Percentiles rank a stretch among this genome's conserved stretches.
Evolutionary conservation across 805 yeast genomes (phyloP).

Genomic region (Millerozyma miso): DNA sequence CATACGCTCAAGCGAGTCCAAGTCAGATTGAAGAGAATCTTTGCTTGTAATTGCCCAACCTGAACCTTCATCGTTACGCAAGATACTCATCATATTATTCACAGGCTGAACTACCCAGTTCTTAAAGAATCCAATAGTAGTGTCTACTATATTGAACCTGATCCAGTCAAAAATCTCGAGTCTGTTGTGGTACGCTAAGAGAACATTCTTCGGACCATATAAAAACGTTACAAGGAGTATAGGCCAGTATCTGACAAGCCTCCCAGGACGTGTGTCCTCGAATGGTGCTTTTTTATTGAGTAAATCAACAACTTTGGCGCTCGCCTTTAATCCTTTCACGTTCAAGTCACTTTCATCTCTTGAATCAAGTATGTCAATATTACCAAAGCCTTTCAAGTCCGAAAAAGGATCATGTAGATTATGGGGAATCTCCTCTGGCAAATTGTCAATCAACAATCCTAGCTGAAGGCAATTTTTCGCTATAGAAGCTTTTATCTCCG

Average conservation of each 20-base stretch:
- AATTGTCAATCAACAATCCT: slow-evolving; percentile 2
- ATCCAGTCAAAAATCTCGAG: slow-evolving; percentile 54
- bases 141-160: slow-evolving; percentile 55
- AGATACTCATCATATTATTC: slow-evolving; percentile 65
- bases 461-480: slow-evolving; percentile 2
- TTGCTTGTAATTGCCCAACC: slow-evolving; percentile 75
- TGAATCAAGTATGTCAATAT: neutral
- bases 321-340: neutral
- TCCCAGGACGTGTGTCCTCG: slow-evolving; percentile 29
- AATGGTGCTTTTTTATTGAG: slow-evolving; percentile 4
- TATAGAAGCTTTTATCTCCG: slow-evolving; percentile 1
- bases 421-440: slow-evolving; percentile 2
- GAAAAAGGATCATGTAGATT: neutral
- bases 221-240: slow-evolving; percentile 32
- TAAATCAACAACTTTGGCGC: neutral
- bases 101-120: slow-evolving; percentile 86
- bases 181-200: slow-evolving; percentile 46
- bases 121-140: slow-evolving; percentile 58
- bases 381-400: neutral
- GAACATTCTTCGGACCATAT: slow-evolving; percentile 52
- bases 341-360: neutral
- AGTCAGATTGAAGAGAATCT: slow-evolving; percentile 72
- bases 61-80: slow-evolving; percentile 64
- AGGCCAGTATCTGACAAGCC: slow-evolving; percentile 65
- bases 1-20: slow-evolving; percentile 83